Conservation (phyloP, 306 rosid genomes). For the Chamaecrista fasciculata region DNA sequence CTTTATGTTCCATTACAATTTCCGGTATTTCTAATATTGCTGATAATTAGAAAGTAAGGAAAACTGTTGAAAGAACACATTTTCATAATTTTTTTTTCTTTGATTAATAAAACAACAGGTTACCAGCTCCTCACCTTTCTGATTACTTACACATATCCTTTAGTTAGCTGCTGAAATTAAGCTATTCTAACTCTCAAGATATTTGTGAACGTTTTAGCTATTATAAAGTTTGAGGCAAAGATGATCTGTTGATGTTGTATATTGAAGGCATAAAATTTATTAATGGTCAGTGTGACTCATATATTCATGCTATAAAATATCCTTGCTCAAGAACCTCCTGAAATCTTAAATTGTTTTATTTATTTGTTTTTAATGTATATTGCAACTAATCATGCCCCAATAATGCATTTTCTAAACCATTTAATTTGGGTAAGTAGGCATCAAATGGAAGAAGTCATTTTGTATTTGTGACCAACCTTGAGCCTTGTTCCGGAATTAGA, state of each 20-base stretch:
- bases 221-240: neutral
- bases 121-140: slow-evolving; percentile 16
- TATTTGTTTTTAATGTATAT: neutral
- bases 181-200: neutral
- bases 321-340: slow-evolving; percentile 17
- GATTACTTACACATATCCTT: neutral
- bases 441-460: slow-evolving; percentile 85
- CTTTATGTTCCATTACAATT: slow-evolving; percentile 1
- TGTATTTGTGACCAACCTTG: slow-evolving; percentile 88
- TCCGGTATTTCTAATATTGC: neutral
- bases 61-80: slow-evolving; percentile 9
- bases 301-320: slow-evolving; percentile 2
- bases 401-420: slow-evolving; percentile 27
- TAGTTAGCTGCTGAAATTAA: slow-evolving; percentile 8
- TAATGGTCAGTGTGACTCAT: neutral
- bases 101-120: slow-evolving; percentile 5
- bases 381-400: slow-evolving; percentile 12
- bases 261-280: neutral
- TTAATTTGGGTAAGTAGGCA: slow-evolving; percentile 57
- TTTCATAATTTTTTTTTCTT: too few relatives aligned
- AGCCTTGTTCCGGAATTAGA: slow-evolving; percentile 95
- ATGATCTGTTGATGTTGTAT: slow-evolving; percentile 9
- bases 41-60: neutral
- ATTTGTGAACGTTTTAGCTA: slow-evolving; percentile 12
- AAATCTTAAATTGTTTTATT: neutral